Evolutionary conservation across 108 stramenopile genomes (phyloP), one percentile per base, ranked within the genome.

Genomic region (Mediolabrus comicus): DNA sequence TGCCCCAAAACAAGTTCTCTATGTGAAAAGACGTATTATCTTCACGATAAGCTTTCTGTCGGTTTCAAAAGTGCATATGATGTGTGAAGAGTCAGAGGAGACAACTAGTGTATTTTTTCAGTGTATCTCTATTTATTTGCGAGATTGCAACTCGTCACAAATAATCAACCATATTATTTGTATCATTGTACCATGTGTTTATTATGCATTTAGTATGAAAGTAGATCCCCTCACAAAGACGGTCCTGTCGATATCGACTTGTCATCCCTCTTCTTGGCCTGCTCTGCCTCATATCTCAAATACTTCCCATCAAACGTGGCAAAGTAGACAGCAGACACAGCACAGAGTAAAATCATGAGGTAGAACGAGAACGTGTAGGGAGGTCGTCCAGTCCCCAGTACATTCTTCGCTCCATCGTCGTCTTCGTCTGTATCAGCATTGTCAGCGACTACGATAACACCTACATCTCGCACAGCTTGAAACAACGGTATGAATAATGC

Each of bases 401-500:
- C 67, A 34, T 80, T 53, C 17, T 84, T 84, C 3, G 73, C 64
- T 11, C 69, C 82, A 27, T 87, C 86, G 32, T 70, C 60, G 32
- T 56, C 52, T 26, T 35, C 22, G n/a, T 28, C 41, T 51, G 41
- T 17, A 43, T 30, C 74, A 24, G 39, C 38, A 60, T 22, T 54
- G 17, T 14, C 59, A 19, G 60, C 25, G 36, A 80, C 63, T 19
- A 62, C 56, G 39, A 33, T 39, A 14, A 82, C 83, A 16, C 90
- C 89, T 38, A 90, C 83, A 53, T 92, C 76, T 60, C 85, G 83
- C 56, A 95, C 64, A 0, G 77, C 65, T 69, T 95, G 85, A 76
- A 95, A 95, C n/a, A 87, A 59, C 6, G 94, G 94, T 69, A 95
- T 92, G 71, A 95, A 95, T 11, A 86, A 22, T 11, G 94, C 94